Base-by-base conservation (phyloP, 1,139 yeast species). In the Magnusiomyces fungicola region DNA sequence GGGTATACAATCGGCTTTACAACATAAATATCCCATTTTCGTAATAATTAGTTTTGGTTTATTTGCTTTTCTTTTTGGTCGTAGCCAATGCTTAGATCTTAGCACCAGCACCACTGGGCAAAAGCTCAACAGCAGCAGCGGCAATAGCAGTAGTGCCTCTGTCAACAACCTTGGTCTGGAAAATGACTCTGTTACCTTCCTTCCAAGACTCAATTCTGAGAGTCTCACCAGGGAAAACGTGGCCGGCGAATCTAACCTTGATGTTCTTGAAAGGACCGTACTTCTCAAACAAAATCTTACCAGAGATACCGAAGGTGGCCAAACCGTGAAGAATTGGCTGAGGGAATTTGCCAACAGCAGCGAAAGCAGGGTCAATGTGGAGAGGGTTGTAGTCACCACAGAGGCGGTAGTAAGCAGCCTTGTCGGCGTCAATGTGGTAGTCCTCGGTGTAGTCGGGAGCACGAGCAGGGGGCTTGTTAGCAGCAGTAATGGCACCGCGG, bases 221-320 rank as follows among this genome's bases (percentile, higher is more conserved):
- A 30, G 88, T 83, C 70, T 92, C 97, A 61, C 97, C 98, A n/a
- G 97, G 97, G 79, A 79, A 89, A 41, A 92, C 97, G 62, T 86
- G 82, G 61, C 92, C 92, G 32, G 95, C 79, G 67, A 92, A 92
- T 66, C 97, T 81, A 34, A 80, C 95, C 74, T 92, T 92, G 67
- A 89, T 78, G 72, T 89, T 96, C 63, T 77, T 78, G 69, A 84
- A 86, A 44, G 78, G 74, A 52, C 97, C 97, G 69, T 70, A 92
- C 63, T 84, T 76, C 61, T 89, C 96, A 62, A 76, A 75, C 60
- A 92, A 74, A 16, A 79, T 78, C 69, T 89, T 87, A 39, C 83
- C 85, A 47, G 87, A 72, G 58, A 89, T 78, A 55, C 97, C 97
- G 67, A 87, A 80, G 44, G 89, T 78, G 65, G 95, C 84, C 71